Evolutionary conservation across 768 basidiomycete genomes (phyloP).

Genomic region (Kwoniella dejecticola): DNA sequence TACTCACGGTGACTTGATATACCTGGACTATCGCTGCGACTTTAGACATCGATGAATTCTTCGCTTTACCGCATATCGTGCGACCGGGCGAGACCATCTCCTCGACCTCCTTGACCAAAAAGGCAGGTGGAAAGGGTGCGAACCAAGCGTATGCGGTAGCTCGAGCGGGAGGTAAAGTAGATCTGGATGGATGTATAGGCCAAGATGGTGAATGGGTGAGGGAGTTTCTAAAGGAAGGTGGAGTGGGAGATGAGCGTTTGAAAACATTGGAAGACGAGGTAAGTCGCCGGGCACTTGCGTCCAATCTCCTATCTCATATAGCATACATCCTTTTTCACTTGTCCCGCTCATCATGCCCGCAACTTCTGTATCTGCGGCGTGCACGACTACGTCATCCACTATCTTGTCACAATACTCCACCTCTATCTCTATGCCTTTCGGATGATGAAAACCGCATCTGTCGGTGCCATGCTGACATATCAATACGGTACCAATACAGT

Average conservation of each 20-base stretch:
- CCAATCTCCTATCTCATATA: neutral
- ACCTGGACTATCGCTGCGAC: too few species aligned
- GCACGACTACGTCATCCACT: too few species aligned
- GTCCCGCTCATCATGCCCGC: too few species aligned
- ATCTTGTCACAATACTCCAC: too few species aligned
- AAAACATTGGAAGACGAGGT: conserved; percentile 40
- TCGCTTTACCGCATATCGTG: conserved; percentile 49
- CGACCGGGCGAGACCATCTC: conserved; percentile 58
- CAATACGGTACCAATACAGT: too few species aligned
- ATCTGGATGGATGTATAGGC: conserved; percentile 54
- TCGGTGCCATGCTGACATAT: too few species aligned
- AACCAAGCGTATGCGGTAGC: conserved; percentile 58
- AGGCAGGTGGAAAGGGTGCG: conserved; percentile 59
- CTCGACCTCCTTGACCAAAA: conserved; percentile 48
- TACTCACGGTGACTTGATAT: too few species aligned
- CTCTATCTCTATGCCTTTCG: too few species aligned
- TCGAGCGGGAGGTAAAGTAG: conserved; percentile 47
- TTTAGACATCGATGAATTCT: conserved; percentile 57
- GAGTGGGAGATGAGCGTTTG: conserved; percentile 46
- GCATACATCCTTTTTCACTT: too few species aligned
- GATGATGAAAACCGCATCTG: too few species aligned
- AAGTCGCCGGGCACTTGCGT: conserved; percentile 5
- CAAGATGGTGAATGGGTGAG: conserved; percentile 50
- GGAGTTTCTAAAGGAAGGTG: conserved; percentile 42
- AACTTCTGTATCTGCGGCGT: too few species aligned